These are phyloP conservation scores for Zymoseptoria tritici DNA, from an alignment of 2,329 filamentous ascomycete genomes.

Conservation along the genomic window DNA sequence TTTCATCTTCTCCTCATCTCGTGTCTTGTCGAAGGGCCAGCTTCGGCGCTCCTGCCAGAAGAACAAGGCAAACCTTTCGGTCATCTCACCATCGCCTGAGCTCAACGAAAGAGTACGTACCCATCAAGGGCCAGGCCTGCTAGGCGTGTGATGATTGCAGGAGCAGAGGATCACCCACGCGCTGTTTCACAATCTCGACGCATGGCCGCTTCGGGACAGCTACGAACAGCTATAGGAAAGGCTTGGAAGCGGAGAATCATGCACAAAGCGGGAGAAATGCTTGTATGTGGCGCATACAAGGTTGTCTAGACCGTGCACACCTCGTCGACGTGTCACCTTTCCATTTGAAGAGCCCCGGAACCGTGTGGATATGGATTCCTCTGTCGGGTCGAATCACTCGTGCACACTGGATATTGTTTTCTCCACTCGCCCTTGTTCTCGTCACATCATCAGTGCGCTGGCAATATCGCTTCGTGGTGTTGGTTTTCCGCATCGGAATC, in stretches of 20 bases:
- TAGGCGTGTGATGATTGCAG: not conserved
- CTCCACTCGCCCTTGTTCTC: conserved; percentile 1
- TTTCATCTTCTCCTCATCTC: not conserved
- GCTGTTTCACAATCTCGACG: not conserved
- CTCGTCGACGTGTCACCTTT: conserved; percentile 17
- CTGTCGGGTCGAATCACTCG: not conserved
- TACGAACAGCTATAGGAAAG: conserved; percentile 12
- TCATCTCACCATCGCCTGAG: not conserved
- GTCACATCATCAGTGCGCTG: not conserved
- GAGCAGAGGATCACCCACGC: not conserved
- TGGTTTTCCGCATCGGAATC: not conserved
- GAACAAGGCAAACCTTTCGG: not conserved
- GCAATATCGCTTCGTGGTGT: not conserved
- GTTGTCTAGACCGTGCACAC: conserved; percentile 23
- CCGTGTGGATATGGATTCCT: not conserved
- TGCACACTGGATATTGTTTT: conserved; percentile 7
- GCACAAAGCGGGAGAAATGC: conserved; percentile 4
- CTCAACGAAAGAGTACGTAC: not conserved
- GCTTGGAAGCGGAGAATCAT: conserved; percentile 7
- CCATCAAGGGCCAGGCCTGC: not conserved
- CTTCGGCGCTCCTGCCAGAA: not conserved
- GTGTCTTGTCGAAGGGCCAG: not conserved
- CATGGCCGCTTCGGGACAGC: not conserved
- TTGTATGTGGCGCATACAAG: conserved; percentile 19
- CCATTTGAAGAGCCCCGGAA: conserved; percentile 15